phyloP scores from a whole-genome alignment of 495 filamentous ascomycete genomes.

The Hypoxylon lienhwacheense region DNA sequence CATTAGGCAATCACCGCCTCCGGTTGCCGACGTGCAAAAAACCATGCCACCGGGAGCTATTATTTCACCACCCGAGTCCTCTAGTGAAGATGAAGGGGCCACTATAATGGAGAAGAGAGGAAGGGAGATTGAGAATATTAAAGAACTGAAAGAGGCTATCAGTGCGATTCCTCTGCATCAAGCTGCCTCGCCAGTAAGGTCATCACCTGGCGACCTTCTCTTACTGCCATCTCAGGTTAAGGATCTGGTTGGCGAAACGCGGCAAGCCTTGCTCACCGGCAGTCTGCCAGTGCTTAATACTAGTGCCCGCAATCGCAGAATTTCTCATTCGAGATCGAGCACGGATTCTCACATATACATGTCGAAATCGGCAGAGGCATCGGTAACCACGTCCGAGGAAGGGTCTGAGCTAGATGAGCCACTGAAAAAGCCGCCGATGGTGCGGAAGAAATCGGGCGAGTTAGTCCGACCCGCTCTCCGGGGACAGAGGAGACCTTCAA shows the following conservation, averaged over 20 bases:
- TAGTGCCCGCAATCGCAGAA: constrained; percentile 41
- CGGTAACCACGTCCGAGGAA: constrained; percentile 62
- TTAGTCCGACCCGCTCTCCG: constrained; percentile 91
- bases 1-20: constrained; percentile 78
- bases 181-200: constrained; percentile 59
- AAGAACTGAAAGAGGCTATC: constrained; percentile 82
- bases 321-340: constrained; percentile 79
- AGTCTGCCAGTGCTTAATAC: constrained; percentile 32
- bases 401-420: constrained; percentile 66
- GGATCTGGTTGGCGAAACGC: constrained; percentile 40
- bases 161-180: constrained; percentile 72
- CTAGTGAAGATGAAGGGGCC: constrained; percentile 78
- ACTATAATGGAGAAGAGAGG: constrained; percentile 46
- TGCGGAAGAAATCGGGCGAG: constrained; percentile 98
- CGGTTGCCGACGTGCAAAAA: constrained; percentile 64
- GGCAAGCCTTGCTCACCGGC: constrained; percentile 33
- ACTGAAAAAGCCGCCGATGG: constrained; percentile 74
- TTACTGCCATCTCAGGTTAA: constrained; percentile 40
- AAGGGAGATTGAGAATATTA: constrained; percentile 64
- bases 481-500: constrained; percentile 78
- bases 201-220: constrained; percentile 40
- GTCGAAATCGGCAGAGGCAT: constrained; percentile 55
- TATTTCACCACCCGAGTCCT: constrained; percentile 86
- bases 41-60: constrained; percentile 76
- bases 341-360: constrained; percentile 70